phyloP scores from a whole-genome alignment of 202 grass and related monocot species.

The Panicum virgatum region DNA sequence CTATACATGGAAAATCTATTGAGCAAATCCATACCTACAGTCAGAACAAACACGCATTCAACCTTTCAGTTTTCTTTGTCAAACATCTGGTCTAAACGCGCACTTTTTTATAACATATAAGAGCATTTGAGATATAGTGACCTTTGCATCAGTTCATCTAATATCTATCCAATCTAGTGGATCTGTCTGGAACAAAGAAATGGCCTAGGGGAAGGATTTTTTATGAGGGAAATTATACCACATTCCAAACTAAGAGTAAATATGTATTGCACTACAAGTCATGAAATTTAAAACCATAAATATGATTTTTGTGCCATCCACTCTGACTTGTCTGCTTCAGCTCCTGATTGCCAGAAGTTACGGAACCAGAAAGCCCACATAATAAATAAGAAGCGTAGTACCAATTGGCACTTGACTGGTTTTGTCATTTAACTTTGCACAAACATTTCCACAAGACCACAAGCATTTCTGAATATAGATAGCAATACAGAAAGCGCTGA shows the following conservation, averaged over 20 bases:
- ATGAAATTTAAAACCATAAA: conserved; percentile 4
- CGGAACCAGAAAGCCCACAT: neutral
- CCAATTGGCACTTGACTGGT: neutral
- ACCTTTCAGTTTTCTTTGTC: neutral
- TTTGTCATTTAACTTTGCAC: conserved; percentile 6
- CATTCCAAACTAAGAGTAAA: neutral
- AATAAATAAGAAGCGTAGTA: neutral
- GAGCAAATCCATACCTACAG: neutral
- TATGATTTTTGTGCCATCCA: neutral
- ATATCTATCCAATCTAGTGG: conserved; percentile 5
- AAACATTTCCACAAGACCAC: neutral
- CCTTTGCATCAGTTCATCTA: neutral
- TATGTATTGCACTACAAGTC: neutral
- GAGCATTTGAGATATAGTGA: neutral
- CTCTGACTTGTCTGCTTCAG: neutral
- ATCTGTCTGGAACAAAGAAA: neutral
- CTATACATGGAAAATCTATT: neutral
- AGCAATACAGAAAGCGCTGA: neutral
- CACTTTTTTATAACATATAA: neutral
- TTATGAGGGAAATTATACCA: neutral
- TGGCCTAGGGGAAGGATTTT: too few species aligned
- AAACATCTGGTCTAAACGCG: conserved; percentile 5
- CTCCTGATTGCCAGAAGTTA: neutral
- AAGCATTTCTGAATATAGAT: neutral
- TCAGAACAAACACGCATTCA: neutral